These are phyloP conservation scores for Agarophyton chilense DNA, from an alignment of 23 red algal genomes.

Conservation along the genomic window DNA sequence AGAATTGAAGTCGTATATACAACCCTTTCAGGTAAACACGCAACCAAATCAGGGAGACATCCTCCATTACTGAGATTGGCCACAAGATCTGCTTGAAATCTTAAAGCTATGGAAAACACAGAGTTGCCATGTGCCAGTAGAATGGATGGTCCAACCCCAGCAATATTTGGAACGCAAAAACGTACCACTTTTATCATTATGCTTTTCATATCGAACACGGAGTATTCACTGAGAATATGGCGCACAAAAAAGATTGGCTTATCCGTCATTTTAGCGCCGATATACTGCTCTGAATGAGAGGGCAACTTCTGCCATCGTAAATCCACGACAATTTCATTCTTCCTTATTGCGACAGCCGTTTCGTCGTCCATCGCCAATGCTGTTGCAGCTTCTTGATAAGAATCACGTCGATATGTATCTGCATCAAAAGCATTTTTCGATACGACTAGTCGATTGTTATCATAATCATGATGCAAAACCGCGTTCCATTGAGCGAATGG, in stretches of 20 bases:
- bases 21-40: conserved; percentile 56
- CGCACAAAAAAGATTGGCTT: conserved; percentile 46
- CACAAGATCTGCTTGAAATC: conserved; percentile 35
- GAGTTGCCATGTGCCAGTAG: conserved; percentile 48
- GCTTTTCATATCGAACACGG: conserved; percentile 49
- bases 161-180: conserved; percentile 26
- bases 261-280: conserved; percentile 68
- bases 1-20: conserved; percentile 33
- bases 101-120: conserved; percentile 45
- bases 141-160: conserved; percentile 54
- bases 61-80: conserved; percentile 52
- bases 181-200: conserved; percentile 10
- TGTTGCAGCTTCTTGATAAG: neutral
- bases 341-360: conserved; percentile 7
- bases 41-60: conserved; percentile 16
- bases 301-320: conserved; percentile 66
- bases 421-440: conserved; percentile 41
- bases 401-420: neutral
- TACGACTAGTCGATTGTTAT: neutral
- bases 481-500: conserved; percentile 53
- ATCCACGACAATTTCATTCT: conserved; percentile 54
- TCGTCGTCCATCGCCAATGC: conserved; percentile 17
- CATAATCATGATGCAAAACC: conserved; percentile 35
- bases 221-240: conserved; percentile 9
- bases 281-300: conserved; percentile 8